Evolutionary conservation across 805 yeast species (phyloP).

Genomic region (Candida multigemmis): DNA sequence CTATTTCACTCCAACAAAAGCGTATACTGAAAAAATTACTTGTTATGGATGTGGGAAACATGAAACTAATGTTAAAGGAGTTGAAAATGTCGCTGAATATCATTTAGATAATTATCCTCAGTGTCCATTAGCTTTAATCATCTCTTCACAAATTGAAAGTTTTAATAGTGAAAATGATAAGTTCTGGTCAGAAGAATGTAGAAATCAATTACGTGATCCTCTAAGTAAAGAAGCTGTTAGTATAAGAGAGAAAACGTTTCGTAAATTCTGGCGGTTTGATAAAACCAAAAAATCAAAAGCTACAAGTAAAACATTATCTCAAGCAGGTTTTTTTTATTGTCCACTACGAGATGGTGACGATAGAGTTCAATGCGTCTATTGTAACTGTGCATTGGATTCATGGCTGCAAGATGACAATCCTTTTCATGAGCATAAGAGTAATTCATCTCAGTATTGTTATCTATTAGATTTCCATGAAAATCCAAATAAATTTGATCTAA

Average conservation of each 20-base stretch:
- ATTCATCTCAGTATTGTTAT: conserved; percentile 13
- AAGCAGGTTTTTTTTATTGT: conserved; percentile 35
- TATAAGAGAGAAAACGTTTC: conserved; percentile 32
- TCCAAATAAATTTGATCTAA: background rate
- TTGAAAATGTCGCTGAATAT: conserved; percentile 7
- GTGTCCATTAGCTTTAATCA: conserved; percentile 10
- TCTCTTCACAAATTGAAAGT: conserved; percentile 6
- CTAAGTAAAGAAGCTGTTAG: conserved; percentile 13
- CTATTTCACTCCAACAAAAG: conserved; percentile 43
- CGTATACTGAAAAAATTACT: conserved; percentile 39
- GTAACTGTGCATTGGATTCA: conserved; percentile 16
- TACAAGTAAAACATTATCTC: conserved; percentile 33
- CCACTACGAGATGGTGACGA: conserved; percentile 22
- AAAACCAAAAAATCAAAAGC: conserved; percentile 21
- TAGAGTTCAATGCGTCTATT: conserved; percentile 22
- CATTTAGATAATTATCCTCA: conserved; percentile 11
- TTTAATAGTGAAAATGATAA: conserved; percentile 1
- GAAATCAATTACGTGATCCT: conserved; percentile 31
- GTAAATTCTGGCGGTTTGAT: conserved; percentile 35
- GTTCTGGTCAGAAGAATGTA: conserved; percentile 9
- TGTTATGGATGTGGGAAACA: conserved; percentile 48
- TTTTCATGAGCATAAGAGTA: conserved; percentile 39
- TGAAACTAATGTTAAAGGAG: conserved; percentile 13
- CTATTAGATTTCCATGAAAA: conserved; percentile 10
- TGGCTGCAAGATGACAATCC: conserved; percentile 68